These are phyloP conservation scores for Colletotrichum sublineola DNA, from an alignment of 2,329 filamentous ascomycete species.

Conservation along the genomic window DNA sequence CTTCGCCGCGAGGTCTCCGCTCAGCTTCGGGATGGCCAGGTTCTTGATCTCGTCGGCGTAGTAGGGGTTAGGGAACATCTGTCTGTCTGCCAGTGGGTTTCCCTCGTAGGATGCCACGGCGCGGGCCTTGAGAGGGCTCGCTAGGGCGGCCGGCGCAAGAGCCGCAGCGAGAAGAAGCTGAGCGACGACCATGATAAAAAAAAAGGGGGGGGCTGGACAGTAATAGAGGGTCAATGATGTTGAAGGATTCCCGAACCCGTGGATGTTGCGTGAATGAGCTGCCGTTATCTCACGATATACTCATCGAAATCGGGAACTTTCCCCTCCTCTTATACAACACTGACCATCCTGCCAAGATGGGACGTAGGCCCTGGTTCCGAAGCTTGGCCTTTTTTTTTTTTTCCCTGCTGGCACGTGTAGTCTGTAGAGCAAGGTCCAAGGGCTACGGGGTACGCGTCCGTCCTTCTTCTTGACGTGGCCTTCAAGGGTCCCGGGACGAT, in stretches of 20 bases:
- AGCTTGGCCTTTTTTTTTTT: neutral
- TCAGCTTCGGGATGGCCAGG: constrained; percentile 66
- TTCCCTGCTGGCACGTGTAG: neutral
- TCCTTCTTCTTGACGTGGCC: constrained; percentile 23
- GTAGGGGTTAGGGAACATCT: constrained; percentile 54
- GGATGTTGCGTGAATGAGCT: constrained; percentile 7
- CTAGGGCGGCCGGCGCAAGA: constrained; percentile 34
- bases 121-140: constrained; percentile 31
- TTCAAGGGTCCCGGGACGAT: constrained; percentile 28
- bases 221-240: neutral
- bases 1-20: constrained; percentile 58
- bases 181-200: constrained; percentile 13
- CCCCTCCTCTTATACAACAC: constrained; percentile 33
- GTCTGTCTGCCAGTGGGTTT: constrained; percentile 52
- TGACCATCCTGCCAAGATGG: constrained; percentile 18
- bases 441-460: constrained; percentile 5
- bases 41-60: constrained; percentile 55
- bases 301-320: neutral
- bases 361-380: constrained; percentile 18
- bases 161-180: constrained; percentile 36
- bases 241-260: constrained; percentile 14
- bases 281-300: neutral
- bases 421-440: constrained; percentile 7
- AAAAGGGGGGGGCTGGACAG: neutral
- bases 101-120: constrained; percentile 49